A percentile compares a stretch with the other conserved stretches of the same genome.
phyloP scores from a whole-genome alignment of 257 asterid genomes.

The Solanum piurae region DNA sequence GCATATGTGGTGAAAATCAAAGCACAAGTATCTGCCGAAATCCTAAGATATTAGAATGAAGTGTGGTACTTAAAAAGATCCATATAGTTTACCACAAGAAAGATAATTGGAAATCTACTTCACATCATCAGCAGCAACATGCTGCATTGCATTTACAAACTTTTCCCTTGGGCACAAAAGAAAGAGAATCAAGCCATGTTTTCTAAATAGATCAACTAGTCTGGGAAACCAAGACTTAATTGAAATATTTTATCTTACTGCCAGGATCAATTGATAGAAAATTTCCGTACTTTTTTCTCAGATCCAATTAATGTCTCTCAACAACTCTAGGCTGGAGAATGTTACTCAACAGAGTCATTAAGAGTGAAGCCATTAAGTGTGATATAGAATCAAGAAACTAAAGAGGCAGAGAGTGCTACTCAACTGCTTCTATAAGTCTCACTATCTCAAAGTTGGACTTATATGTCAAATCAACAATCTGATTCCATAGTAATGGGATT shows the following conservation, averaged over 20 bases:
- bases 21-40: slow-evolving; percentile 59
- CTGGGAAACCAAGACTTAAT: background rate
- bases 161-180: slow-evolving; percentile 28
- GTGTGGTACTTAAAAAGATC: background rate
- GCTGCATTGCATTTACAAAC: slow-evolving; percentile 55
- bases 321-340: slow-evolving; percentile 56
- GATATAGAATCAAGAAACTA: background rate
- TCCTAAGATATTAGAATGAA: slow-evolving; percentile 10
- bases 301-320: slow-evolving; percentile 68
- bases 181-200: background rate
- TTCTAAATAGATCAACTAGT: background rate
- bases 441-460: slow-evolving; percentile 69
- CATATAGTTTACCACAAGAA: background rate
- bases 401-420: slow-evolving; percentile 18
- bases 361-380: background rate
- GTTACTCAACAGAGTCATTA: slow-evolving; percentile 6
- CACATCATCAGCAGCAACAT: slow-evolving; percentile 52
- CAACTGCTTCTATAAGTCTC: slow-evolving; percentile 51
- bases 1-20: slow-evolving; percentile 83
- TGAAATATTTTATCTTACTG: slow-evolving; percentile 43
- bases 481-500: slow-evolving; percentile 90
- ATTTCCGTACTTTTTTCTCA: slow-evolving; percentile 75
- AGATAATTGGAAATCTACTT: slow-evolving; percentile 25
- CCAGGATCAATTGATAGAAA: slow-evolving; percentile 70
- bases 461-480: slow-evolving; percentile 88